Base-by-base conservation (phyloP, 176 grass and related monocot genomes). In the Poa annua region DNA sequence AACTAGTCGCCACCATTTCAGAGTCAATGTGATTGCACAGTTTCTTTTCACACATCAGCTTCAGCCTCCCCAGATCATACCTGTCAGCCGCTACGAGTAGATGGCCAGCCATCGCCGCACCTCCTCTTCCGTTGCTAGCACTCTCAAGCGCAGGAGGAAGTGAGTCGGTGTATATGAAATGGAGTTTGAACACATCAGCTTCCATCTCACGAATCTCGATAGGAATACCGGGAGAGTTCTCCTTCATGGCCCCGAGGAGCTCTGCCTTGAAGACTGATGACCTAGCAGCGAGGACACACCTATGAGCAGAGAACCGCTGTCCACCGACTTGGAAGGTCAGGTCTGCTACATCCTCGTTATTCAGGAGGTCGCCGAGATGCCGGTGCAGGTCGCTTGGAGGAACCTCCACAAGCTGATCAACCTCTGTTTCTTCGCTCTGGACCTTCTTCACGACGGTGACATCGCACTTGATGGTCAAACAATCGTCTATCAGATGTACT, bases 141-240 rank as follows among this genome's bases (percentile, higher is more conserved):
- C 29, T 62, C 24, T 29, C 4, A 12, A 21, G 35, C 35, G 38
- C 17, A 10, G 16, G 0, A 68, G 35, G 35, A 68, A 68, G 1
- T 5, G 35, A 11, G 66, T 68, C 66, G 1, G 66, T 68, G 35
- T 68, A 68, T 21, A 68, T 68, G 66, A 68, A 68, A 2, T 68
- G 8, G 35, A 68, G 66, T 19, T 68, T 6, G 35, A 68, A 68
- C 35, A 68, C 66, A n/a, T 68, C 66, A 22, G 66, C 66, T 22
- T 69, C 66, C 66, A 69, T 69, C 36, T 13, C 66, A 42, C 0
- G 4, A 0, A 69, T 69, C 1, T 42, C 10, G 10, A 69, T 69
- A 13, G 36, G 4, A 42, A 10, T 22, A 1, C 4, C 19, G 3
- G 63, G 41, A 29, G 29, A 29, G 0, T 11, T 69, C 20, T 69